phyloP scores from a whole-genome alignment of 768 basidiomycete genomes.

The Boletus subcaerulescens region DNA sequence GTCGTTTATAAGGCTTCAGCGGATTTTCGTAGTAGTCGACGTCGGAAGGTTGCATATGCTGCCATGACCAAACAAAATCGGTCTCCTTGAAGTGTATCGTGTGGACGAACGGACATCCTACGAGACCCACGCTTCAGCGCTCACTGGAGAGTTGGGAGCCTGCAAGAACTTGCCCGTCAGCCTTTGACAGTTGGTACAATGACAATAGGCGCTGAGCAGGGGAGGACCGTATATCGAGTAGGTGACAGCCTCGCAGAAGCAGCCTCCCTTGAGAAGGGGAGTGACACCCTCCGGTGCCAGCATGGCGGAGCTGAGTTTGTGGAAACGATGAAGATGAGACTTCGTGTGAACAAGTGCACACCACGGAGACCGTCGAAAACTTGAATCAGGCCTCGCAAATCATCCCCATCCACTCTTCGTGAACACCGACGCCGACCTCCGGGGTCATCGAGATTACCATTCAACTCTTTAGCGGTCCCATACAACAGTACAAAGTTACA shows the following conservation, averaged over 20 bases:
- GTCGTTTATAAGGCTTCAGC: conserved; percentile 55
- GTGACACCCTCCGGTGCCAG: conserved; percentile 7
- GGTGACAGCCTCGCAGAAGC: conserved; percentile 54
- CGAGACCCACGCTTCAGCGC: background rate
- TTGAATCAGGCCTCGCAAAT: too few species aligned
- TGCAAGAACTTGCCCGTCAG: conserved; percentile 42
- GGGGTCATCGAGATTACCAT: too few species aligned
- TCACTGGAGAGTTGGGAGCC: background rate
- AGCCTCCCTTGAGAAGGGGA: conserved; percentile 44
- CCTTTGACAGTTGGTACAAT: conserved; percentile 68
- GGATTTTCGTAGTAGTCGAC: conserved; percentile 49
- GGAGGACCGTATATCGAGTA: conserved; percentile 50
- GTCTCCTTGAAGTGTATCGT: conserved; percentile 53
- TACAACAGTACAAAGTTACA: background rate
- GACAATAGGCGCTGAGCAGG: conserved; percentile 59
- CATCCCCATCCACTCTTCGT: too few species aligned
- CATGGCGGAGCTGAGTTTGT: conserved; percentile 2
- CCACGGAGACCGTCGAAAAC: too few species aligned
- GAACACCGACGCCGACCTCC: too few species aligned
- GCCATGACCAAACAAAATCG: conserved; percentile 50
- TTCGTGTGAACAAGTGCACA: too few species aligned
- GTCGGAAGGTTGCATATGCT: conserved; percentile 22
- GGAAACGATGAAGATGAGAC: too few species aligned
- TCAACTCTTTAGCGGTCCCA: too few species aligned
- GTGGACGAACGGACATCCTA: conserved; percentile 53